These are phyloP conservation scores for Ajuga chamaepitys DNA, from an alignment of 257 asterid species.

Conservation along the genomic window DNA sequence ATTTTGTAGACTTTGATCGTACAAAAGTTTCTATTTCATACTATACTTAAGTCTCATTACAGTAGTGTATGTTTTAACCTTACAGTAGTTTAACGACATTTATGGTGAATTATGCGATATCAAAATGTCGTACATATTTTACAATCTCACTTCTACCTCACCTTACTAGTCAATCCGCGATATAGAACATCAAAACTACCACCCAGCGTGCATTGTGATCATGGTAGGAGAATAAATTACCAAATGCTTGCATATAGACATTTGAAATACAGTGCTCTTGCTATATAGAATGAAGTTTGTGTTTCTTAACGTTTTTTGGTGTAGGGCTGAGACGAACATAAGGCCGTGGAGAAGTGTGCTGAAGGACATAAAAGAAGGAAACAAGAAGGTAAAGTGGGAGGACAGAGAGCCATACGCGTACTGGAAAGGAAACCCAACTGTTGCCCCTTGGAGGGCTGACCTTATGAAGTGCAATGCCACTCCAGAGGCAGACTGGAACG, in stretches of 20 bases:
- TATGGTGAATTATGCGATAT: background rate
- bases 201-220: too few species aligned
- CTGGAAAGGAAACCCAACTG: slow-evolving; percentile 85
- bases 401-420: slow-evolving; percentile 85
- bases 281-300: background rate
- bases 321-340: slow-evolving; percentile 80
- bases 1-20: too few species aligned
- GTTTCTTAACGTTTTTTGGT: background rate
- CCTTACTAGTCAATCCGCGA: too few species aligned
- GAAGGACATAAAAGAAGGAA: slow-evolving; percentile 67
- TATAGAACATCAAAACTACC: too few species aligned
- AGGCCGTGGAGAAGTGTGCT: slow-evolving; percentile 73
- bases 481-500: slow-evolving; percentile 54
- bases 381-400: slow-evolving; percentile 58
- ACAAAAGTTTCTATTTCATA: background rate
- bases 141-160: background rate
- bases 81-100: background rate
- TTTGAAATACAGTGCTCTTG: too few species aligned
- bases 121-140: background rate
- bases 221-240: too few species aligned
- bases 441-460: slow-evolving; percentile 62
- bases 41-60: background rate
- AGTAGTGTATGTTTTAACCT: background rate
- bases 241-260: background rate
- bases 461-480: slow-evolving; percentile 72